Conservation (phyloP, 2,329 filamentous ascomycete genomes). For the Phaeophleospora eucalypticola region DNA sequence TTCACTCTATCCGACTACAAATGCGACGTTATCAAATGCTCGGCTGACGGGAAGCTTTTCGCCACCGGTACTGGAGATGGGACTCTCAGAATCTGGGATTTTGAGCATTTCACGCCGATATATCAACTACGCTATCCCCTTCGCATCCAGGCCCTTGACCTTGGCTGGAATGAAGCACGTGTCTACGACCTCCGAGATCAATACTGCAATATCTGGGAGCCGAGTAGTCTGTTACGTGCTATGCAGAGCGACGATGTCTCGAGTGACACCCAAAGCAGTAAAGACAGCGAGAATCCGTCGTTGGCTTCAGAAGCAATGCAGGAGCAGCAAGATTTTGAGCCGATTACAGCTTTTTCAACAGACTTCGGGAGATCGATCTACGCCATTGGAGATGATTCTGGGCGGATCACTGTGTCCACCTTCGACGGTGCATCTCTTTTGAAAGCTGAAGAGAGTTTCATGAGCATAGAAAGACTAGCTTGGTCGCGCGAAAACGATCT, state of each 20-base stretch:
- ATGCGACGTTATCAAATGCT: not conserved
- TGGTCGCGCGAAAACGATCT: not conserved
- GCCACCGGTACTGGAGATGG: not conserved
- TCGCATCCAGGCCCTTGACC: not conserved
- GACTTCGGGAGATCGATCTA: not conserved
- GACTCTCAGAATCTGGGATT: not conserved
- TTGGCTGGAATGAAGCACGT: not conserved
- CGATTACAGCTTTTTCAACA: not conserved
- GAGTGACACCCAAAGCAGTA: not conserved
- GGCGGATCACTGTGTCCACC: not conserved
- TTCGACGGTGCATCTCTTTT: not conserved
- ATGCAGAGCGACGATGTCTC: not conserved
- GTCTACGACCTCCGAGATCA: not conserved
- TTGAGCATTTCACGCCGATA: not conserved
- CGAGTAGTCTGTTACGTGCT: not conserved
- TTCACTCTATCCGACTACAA: not conserved
- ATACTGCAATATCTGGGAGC: slow-evolving; percentile 1
- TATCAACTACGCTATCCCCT: not conserved
- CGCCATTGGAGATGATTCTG: not conserved
- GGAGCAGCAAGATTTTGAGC: not conserved
- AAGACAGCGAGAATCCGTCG: not conserved
- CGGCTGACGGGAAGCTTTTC: not conserved
- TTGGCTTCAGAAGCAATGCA: not conserved
- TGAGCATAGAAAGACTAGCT: not conserved
- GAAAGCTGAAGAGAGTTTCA: not conserved